Conservation (phyloP, 139 green algal species). For the Haematococcus sp. region DNA sequence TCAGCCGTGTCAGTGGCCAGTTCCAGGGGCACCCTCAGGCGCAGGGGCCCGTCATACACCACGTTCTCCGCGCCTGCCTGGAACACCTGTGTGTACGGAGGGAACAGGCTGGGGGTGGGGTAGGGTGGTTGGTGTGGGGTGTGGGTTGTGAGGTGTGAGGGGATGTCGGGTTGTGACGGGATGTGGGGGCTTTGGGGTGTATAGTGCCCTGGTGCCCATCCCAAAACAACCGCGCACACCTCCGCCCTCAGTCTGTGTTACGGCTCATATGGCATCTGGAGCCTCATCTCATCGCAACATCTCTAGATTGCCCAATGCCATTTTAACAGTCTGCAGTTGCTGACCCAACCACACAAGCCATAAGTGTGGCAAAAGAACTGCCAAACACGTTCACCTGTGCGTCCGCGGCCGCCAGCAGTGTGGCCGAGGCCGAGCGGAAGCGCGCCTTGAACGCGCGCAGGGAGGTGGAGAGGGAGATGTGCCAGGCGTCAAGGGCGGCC, state of each 20-base stretch:
- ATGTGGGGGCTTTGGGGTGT: too few relatives aligned
- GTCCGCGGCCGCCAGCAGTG: slow-evolving; percentile 60
- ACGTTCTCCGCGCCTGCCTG: slow-evolving; percentile 45
- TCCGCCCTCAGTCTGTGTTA: background rate
- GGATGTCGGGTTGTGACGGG: too few relatives aligned
- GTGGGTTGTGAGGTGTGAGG: too few relatives aligned
- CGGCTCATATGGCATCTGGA: too few relatives aligned
- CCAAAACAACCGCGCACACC: background rate
- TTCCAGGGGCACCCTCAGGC: slow-evolving; percentile 31
- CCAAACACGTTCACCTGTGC: slow-evolving; percentile 44
- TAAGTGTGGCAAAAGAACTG: too few relatives aligned
- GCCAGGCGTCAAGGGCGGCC: slow-evolving; percentile 64
- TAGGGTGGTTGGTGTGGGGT: too few relatives aligned
- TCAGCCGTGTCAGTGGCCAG: slow-evolving; percentile 8
- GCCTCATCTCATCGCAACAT: too few relatives aligned
- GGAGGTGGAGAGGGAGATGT: slow-evolving; percentile 33
- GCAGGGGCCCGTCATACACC: slow-evolving; percentile 70
- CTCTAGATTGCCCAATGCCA: too few relatives aligned
- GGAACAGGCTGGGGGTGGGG: background rate
- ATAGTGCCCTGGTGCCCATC: too few relatives aligned
- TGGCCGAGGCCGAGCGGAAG: slow-evolving; percentile 49
- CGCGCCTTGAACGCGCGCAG: slow-evolving; percentile 68
- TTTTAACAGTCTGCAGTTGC: too few relatives aligned
- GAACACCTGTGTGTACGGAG: slow-evolving; percentile 24
- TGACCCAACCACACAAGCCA: too few relatives aligned